Conservation (phyloP, 169 alveolate species). For the Eimeria praecox region DNA sequence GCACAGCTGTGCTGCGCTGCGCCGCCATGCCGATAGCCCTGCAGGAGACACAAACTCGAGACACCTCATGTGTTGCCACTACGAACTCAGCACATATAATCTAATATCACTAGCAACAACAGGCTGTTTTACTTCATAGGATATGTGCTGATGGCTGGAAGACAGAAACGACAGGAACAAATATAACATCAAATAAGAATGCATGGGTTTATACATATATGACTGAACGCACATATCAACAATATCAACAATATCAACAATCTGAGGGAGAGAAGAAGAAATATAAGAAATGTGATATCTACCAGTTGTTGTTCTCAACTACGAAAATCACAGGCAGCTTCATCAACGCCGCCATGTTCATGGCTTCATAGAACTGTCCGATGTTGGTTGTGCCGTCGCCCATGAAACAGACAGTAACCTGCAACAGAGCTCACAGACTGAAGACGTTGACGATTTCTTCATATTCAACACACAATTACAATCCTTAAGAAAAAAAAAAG, state of each 20-base stretch:
- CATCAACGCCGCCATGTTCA: slow-evolving; percentile 93
- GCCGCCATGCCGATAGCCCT: slow-evolving; percentile 90
- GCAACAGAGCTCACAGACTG: neutral
- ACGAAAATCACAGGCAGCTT: slow-evolving; percentile 92
- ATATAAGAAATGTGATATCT: neutral
- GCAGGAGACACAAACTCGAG: neutral
- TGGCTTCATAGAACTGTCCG: slow-evolving; percentile 93
- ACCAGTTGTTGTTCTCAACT: slow-evolving; percentile 93
- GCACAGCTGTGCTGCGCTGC: slow-evolving; percentile 85
- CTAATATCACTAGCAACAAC: too few species aligned
- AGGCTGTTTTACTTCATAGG: neutral
- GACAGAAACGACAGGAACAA: too few species aligned
- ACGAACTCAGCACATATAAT: too few species aligned
- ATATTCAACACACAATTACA: neutral
- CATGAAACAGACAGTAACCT: slow-evolving; percentile 91
- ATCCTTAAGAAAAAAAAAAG: neutral
- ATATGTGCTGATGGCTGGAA: neutral
- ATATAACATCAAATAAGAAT: too few species aligned
- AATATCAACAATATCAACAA: too few species aligned
- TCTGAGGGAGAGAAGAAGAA: neutral
- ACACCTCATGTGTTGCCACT: neutral
- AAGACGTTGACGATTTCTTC: neutral
- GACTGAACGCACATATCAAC: too few species aligned
- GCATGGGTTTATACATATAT: too few species aligned
- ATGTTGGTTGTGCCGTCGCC: slow-evolving; percentile 96